Percentiles rank a stretch among this genome's conserved stretches.
These are phyloP conservation scores for Brassica juncea DNA, from an alignment of 345 rosid species.

Conservation along the genomic window DNA sequence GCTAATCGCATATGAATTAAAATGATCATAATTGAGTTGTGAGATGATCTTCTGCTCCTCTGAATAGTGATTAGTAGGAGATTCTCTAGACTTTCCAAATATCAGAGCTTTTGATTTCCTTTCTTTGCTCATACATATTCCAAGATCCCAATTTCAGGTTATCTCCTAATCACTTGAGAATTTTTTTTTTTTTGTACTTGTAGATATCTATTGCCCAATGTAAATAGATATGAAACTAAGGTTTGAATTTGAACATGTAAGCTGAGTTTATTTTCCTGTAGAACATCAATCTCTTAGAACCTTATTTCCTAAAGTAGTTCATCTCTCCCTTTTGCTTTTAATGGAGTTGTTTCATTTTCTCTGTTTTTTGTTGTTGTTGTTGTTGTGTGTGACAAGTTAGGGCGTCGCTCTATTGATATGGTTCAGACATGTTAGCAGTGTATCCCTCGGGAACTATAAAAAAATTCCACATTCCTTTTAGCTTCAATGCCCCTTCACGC, in stretches of 20 bases:
- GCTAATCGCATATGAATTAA: background rate
- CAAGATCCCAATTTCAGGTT: background rate
- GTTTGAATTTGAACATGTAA: background rate
- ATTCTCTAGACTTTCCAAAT: background rate
- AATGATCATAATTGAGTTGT: background rate
- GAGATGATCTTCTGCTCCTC: background rate
- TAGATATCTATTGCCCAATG: background rate
- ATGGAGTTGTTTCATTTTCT: background rate
- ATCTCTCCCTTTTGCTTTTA: background rate
- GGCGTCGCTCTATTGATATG: constrained; percentile 46
- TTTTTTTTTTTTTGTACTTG: background rate
- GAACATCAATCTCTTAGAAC: background rate
- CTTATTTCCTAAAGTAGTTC: background rate
- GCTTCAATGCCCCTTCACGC: constrained; percentile 27
- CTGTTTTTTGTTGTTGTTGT: background rate
- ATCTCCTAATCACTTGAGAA: background rate
- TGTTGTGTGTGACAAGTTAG: constrained; percentile 6
- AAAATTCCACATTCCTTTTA: constrained; percentile 36
- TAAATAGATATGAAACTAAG: background rate
- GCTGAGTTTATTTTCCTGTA: background rate
- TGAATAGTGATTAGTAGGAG: background rate
- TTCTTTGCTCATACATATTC: background rate
- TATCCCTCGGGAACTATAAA: constrained; percentile 48
- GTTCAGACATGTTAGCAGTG: constrained; percentile 59
- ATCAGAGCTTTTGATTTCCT: constrained; percentile 3